Evolutionary conservation across 2,329 filamentous ascomycete genomes (phyloP).

Genomic region (Nectriaceae sp.): DNA sequence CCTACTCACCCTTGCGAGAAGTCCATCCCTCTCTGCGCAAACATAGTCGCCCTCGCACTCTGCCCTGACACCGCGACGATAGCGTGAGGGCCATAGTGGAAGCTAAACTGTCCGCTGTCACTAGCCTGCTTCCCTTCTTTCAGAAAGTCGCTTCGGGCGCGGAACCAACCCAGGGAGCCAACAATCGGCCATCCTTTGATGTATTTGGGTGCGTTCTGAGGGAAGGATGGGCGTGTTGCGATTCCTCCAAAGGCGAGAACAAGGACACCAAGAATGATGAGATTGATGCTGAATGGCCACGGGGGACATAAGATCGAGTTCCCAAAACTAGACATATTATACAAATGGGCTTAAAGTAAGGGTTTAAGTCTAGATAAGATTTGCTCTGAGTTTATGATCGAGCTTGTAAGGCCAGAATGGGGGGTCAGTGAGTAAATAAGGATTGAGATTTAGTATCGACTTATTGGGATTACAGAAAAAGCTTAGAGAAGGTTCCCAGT

Average conservation of each 20-base stretch:
- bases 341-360: too few relatives aligned
- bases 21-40: constrained; percentile 1
- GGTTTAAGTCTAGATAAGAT: too few relatives aligned
- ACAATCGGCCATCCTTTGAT: constrained; percentile 2
- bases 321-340: too few relatives aligned
- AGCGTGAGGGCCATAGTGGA: constrained; percentile 2
- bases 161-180: constrained; percentile 3
- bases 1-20: constrained; percentile 2
- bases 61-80: neutral
- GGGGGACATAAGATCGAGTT: too few relatives aligned
- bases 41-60: neutral
- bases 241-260: constrained; percentile 4
- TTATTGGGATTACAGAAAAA: too few relatives aligned
- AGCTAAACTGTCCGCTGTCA: constrained; percentile 3
- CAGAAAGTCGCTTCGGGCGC: neutral
- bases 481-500: too few relatives aligned
- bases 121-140: neutral
- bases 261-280: neutral
- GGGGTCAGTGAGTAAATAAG: neutral
- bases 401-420: too few relatives aligned
- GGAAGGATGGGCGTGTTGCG: neutral
- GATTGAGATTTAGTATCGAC: too few relatives aligned
- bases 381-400: too few relatives aligned
- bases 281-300: neutral
- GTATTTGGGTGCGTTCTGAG: neutral